phyloP scores from a whole-genome alignment of 345 rosid genomes.

The Streptanthus diversifolius region DNA sequence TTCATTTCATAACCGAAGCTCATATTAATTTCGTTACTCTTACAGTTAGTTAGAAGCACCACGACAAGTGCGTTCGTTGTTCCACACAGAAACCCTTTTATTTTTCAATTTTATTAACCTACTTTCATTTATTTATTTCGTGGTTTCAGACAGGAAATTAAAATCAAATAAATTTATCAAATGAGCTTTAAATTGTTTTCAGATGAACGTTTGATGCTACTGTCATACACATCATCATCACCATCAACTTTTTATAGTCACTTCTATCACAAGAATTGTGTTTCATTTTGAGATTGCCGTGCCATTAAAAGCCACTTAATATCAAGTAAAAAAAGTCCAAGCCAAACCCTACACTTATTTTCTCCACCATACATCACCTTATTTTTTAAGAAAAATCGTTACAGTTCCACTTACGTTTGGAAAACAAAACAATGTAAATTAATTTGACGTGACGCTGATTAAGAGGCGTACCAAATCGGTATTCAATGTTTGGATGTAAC shows the following conservation, averaged over 20 bases:
- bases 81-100: background rate
- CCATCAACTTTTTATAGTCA: background rate
- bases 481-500: background rate
- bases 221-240: background rate
- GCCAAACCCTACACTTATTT: conserved; percentile 7
- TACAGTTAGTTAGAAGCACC: conserved; percentile 7
- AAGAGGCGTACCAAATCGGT: background rate
- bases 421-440: background rate
- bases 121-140: background rate
- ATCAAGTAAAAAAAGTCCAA: background rate
- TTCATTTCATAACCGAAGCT: background rate
- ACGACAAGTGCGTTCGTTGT: conserved; percentile 15
- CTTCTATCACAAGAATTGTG: background rate
- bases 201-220: background rate
- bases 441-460: background rate
- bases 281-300: background rate
- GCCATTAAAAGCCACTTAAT: conserved; percentile 9
- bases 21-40: background rate
- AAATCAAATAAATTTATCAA: background rate
- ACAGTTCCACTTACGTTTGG: background rate
- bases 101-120: background rate
- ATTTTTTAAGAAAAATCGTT: background rate
- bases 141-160: background rate
- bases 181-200: background rate
- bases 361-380: conserved; percentile 1